Conservation (phyloP, 495 filamentous ascomycete species). For the Bathelium albidoporum region DNA sequence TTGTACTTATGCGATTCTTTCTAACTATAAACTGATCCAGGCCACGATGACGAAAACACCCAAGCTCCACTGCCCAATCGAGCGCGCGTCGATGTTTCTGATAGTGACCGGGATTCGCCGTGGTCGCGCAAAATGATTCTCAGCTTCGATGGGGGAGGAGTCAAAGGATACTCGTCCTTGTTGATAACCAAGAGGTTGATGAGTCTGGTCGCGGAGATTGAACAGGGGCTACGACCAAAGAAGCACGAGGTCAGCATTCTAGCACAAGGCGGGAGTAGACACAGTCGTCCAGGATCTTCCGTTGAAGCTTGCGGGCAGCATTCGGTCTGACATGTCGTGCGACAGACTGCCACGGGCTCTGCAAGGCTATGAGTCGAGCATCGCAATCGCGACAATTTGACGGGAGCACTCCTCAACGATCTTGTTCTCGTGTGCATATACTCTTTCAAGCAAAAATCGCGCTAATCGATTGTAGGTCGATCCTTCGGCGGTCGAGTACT, state of each 20-base stretch:
- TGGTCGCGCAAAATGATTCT: slow-evolving; percentile 6
- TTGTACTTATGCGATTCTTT: too few relatives aligned
- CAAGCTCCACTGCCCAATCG: background rate
- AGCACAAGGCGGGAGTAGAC: background rate
- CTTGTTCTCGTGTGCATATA: too few relatives aligned
- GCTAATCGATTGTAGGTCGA: background rate
- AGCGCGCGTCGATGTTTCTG: background rate
- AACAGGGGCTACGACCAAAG: background rate
- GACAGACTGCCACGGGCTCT: too few relatives aligned
- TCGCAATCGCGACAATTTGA: too few relatives aligned
- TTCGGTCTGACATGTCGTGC: too few relatives aligned
- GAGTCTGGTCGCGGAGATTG: background rate
- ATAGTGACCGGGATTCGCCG: background rate
- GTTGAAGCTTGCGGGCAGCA: background rate
- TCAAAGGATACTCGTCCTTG: slow-evolving; percentile 12
- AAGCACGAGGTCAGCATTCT: background rate
- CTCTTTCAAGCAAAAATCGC: too few relatives aligned
- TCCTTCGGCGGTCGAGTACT: background rate
- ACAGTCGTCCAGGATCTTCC: background rate
- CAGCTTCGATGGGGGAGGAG: slow-evolving; percentile 14
- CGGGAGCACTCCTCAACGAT: too few relatives aligned
- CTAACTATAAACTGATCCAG: too few relatives aligned
- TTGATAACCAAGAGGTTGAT: slow-evolving; percentile 13
- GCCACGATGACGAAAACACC: background rate
- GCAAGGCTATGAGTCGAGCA: too few relatives aligned